phyloP scores from a whole-genome alignment of 169 alveolate genomes.

The Eimeria acervulina region DNA sequence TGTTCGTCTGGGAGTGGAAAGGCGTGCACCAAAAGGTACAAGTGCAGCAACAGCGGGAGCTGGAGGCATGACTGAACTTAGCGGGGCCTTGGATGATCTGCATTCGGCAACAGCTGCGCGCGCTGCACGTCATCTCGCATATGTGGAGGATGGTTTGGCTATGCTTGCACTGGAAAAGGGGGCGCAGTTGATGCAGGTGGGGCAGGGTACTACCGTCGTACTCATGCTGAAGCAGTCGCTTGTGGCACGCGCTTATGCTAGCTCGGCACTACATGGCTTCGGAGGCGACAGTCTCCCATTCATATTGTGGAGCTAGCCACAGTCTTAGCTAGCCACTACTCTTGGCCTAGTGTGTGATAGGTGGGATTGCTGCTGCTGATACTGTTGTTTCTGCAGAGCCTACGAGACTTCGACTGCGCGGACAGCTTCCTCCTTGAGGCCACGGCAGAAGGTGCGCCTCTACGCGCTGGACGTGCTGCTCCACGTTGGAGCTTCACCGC shows the following conservation, averaged over 20 bases:
- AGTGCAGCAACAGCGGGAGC: slow-evolving; percentile 7
- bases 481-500: slow-evolving; percentile 48
- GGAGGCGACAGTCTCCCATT: not conserved
- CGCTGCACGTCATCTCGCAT: slow-evolving; percentile 28
- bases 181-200: slow-evolving; percentile 62
- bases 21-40: not conserved
- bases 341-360: not conserved
- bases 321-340: not conserved
- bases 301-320: not conserved
- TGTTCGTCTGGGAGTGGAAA: slow-evolving; percentile 62
- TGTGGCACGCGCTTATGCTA: not conserved
- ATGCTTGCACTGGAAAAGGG: slow-evolving; percentile 63
- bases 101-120: slow-evolving; percentile 7
- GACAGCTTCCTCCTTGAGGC: slow-evolving; percentile 78
- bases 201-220: not conserved
- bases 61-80: not conserved
- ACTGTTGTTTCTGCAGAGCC: slow-evolving; percentile 62
- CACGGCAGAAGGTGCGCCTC: slow-evolving; percentile 29
- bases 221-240: slow-evolving; percentile 5
- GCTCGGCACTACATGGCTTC: not conserved
- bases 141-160: slow-evolving; percentile 59
- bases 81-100: not conserved
- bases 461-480: slow-evolving; percentile 42
- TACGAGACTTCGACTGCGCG: slow-evolving; percentile 59
- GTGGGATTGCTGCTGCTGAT: not conserved